These are phyloP conservation scores for Sordariomycetes sp. DNA, from an alignment of 2,329 filamentous ascomycete species.

Conservation along the genomic window DNA sequence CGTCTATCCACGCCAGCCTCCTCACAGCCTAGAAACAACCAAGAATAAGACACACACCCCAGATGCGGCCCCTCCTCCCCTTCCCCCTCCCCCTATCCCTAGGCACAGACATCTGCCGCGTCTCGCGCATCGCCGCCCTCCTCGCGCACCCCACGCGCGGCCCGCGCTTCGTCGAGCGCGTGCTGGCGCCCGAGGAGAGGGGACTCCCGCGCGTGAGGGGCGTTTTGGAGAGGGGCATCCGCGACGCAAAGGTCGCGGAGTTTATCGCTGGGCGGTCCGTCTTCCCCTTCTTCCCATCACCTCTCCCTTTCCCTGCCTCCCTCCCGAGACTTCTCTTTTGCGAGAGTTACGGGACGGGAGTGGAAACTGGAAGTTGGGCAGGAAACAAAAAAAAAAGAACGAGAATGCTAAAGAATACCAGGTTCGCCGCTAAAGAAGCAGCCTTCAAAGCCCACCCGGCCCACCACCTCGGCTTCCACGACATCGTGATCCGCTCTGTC, in stretches of 20 bases:
- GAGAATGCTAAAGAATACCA: slow-evolving; percentile 10
- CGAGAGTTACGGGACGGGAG: too few species aligned
- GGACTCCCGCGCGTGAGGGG: not conserved
- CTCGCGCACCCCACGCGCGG: slow-evolving; percentile 27
- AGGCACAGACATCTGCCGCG: slow-evolving; percentile 67
- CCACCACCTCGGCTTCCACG: slow-evolving; percentile 46
- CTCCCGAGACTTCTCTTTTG: not conserved
- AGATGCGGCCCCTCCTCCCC: slow-evolving; percentile 6
- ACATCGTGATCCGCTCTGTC: slow-evolving; percentile 31
- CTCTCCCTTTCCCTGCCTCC: not conserved
- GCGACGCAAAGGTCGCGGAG: slow-evolving; percentile 11
- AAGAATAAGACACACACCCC: not conserved
- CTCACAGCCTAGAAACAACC: too few species aligned
- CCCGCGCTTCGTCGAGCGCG: slow-evolving; percentile 29
- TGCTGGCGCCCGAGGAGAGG: slow-evolving; percentile 30
- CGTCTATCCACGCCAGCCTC: too few species aligned
- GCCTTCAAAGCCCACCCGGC: slow-evolving; percentile 56
- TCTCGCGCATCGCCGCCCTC: slow-evolving; percentile 49
- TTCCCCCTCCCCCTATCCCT: slow-evolving; percentile 57
- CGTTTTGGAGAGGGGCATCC: slow-evolving; percentile 1
- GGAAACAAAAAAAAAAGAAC: not conserved
- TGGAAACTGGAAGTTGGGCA: not conserved
- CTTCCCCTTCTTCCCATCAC: not conserved
- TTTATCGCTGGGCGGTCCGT: slow-evolving; percentile 20
- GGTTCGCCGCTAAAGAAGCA: slow-evolving; percentile 65